Evolutionary conservation across 352 stramenopile genomes (phyloP).

Genomic region (Pythium dissotocum): DNA sequence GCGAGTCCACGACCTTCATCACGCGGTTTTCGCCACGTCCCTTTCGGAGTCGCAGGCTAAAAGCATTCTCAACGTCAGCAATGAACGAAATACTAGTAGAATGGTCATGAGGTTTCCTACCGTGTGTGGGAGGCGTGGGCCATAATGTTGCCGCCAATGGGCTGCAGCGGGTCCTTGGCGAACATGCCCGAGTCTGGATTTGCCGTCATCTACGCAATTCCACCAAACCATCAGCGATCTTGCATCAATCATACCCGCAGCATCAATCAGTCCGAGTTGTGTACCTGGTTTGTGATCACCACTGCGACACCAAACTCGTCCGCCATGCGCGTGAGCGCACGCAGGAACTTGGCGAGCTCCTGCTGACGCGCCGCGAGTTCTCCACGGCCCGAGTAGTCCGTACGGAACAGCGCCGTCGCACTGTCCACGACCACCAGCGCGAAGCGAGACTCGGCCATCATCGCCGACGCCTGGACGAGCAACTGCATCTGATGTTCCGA

Average conservation of each 20-base stretch:
- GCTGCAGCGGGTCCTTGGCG: conserved; percentile 87
- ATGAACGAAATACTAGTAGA: neutral
- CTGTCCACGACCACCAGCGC: conserved; percentile 97
- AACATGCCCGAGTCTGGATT: conserved; percentile 92
- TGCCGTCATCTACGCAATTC: conserved; percentile 70
- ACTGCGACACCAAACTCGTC: conserved; percentile 99
- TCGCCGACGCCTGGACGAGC: conserved; percentile 96
- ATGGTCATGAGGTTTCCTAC: conserved; percentile 29
- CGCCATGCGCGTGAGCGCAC: conserved; percentile 95
- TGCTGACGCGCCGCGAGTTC: conserved; percentile 96
- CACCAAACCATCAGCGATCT: neutral
- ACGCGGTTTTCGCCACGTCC: conserved; percentile 98
- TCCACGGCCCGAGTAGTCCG: conserved; percentile 97
- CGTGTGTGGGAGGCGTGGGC: conserved; percentile 80
- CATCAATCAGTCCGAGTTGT: neutral
- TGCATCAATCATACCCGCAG: neutral
- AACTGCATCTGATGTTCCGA: conserved; percentile 99
- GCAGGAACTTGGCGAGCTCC: conserved; percentile 93
- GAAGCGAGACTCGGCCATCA: conserved; percentile 98
- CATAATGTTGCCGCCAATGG: conserved; percentile 92
- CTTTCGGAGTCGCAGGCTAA: conserved; percentile 93
- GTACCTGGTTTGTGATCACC: conserved; percentile 87
- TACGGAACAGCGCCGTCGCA: conserved; percentile 97
- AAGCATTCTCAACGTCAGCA: neutral
- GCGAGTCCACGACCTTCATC: conserved; percentile 97